These are phyloP conservation scores for Thozetella sp. DNA, from an alignment of 495 filamentous ascomycete genomes.

Conservation along the genomic window DNA sequence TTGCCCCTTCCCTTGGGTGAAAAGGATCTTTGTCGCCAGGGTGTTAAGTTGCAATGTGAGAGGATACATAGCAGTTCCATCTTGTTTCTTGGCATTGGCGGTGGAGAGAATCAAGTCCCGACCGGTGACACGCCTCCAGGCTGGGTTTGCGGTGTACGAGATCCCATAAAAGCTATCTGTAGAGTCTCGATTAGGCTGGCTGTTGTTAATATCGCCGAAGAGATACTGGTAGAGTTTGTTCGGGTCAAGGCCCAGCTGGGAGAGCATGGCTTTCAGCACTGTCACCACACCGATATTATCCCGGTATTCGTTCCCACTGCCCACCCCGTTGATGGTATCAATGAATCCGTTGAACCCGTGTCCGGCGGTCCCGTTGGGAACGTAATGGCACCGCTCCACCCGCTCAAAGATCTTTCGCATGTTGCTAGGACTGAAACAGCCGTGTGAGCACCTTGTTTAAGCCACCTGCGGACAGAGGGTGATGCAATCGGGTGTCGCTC, in stretches of 20 bases:
- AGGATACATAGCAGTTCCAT: no score
- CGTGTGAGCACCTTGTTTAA: no score
- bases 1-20: constrained; percentile 15
- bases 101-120: constrained; percentile 34
- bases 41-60: constrained; percentile 30
- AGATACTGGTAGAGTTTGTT: no score
- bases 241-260: no score
- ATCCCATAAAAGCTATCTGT: constrained; percentile 24
- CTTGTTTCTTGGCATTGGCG: constrained; percentile 19
- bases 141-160: constrained; percentile 22
- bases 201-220: no score
- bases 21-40: constrained; percentile 36
- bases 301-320: constrained; percentile 33
- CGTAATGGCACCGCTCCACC: constrained; percentile 38
- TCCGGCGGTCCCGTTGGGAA: constrained; percentile 24
- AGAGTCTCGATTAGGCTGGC: constrained; percentile 22
- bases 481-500: no score
- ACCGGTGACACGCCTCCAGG: constrained; percentile 28
- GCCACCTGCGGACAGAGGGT: no score
- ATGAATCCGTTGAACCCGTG: constrained; percentile 42
- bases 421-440: no score
- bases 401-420: constrained; percentile 35
- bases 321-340: constrained; percentile 26
- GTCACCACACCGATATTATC: constrained; percentile 31
- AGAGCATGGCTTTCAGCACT: constrained; percentile 37